phyloP scores from a whole-genome alignment of 2,329 filamentous ascomycete species.

The Clonostachys chloroleuca region DNA sequence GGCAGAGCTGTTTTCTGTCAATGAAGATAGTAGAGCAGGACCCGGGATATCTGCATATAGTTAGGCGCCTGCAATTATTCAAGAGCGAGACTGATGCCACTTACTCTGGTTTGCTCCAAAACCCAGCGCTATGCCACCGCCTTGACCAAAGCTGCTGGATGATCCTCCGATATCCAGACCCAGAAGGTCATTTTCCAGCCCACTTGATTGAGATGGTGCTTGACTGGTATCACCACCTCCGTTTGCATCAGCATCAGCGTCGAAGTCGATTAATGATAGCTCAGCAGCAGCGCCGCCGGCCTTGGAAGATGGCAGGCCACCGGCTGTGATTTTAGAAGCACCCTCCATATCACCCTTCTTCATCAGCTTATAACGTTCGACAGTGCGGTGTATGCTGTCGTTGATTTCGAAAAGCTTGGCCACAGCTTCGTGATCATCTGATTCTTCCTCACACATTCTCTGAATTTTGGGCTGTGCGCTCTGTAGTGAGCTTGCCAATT shows the following conservation, averaged over 20 bases:
- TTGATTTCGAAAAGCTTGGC: conserved; percentile 96
- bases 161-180: conserved; percentile 75
- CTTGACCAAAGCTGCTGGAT: conserved; percentile 58
- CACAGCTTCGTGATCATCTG: conserved; percentile 92
- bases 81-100: conserved; percentile 15
- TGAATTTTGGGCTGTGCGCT: conserved; percentile 98
- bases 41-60: conserved; percentile 53
- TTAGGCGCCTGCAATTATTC: conserved; percentile 12
- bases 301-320: conserved; percentile 52
- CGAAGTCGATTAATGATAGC: conserved; percentile 91
- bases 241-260: conserved; percentile 55
- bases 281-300: conserved; percentile 64
- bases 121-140: conserved; percentile 80
- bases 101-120: conserved; percentile 66
- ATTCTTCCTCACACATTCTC: conserved; percentile 99
- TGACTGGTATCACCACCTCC: conserved; percentile 29
- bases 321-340: conserved; percentile 78
- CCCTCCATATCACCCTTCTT: conserved; percentile 91
- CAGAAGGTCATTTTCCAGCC: conserved; percentile 84
- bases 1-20: conserved; percentile 57
- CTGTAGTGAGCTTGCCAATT: conserved; percentile 82
- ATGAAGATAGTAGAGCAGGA: conserved; percentile 58
- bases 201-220: conserved; percentile 45
- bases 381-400: conserved; percentile 95
- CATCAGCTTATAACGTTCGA: conserved; percentile 90